These are phyloP conservation scores for Polyporus arcularius DNA, from an alignment of 768 basidiomycete genomes.

Conservation along the genomic window DNA sequence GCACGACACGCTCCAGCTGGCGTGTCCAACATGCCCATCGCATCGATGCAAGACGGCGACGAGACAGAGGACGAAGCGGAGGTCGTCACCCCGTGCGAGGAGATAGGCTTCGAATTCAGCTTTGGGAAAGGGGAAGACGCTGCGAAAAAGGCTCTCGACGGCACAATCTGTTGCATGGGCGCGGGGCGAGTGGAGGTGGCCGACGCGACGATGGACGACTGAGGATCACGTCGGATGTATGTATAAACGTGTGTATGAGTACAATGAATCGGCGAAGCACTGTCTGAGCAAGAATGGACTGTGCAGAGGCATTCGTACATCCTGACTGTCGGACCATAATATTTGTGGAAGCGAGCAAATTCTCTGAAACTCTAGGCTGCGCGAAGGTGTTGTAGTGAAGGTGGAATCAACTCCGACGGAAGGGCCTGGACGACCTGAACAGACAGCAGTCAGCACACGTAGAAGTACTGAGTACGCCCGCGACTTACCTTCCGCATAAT, in stretches of 20 bases:
- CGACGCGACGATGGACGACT: too few relatives aligned
- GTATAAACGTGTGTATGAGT: background rate
- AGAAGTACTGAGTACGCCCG: background rate
- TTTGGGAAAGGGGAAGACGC: too few relatives aligned
- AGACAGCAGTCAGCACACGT: background rate
- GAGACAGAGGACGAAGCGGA: slow-evolving; percentile 16
- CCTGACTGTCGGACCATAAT: background rate
- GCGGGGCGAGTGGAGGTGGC: too few relatives aligned
- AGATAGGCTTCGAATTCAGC: background rate
- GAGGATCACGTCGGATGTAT: background rate
- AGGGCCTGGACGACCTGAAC: slow-evolving; percentile 14
- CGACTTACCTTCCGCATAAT: slow-evolving; percentile 56
- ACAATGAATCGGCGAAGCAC: background rate
- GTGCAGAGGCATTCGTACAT: background rate
- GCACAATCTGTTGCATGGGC: too few relatives aligned
- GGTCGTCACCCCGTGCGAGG: slow-evolving; percentile 12
- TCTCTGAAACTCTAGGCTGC: background rate
- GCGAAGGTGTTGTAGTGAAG: slow-evolving; percentile 5
- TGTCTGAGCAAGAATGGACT: background rate
- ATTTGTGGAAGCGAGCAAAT: too few relatives aligned
- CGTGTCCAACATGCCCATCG: background rate
- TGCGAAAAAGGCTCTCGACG: too few relatives aligned
- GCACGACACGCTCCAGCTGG: background rate
- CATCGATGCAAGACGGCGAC: background rate
- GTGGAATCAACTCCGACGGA: slow-evolving; percentile 15